phyloP scores from a whole-genome alignment of 331 rosid species.

The Telfairia occidentalis region DNA sequence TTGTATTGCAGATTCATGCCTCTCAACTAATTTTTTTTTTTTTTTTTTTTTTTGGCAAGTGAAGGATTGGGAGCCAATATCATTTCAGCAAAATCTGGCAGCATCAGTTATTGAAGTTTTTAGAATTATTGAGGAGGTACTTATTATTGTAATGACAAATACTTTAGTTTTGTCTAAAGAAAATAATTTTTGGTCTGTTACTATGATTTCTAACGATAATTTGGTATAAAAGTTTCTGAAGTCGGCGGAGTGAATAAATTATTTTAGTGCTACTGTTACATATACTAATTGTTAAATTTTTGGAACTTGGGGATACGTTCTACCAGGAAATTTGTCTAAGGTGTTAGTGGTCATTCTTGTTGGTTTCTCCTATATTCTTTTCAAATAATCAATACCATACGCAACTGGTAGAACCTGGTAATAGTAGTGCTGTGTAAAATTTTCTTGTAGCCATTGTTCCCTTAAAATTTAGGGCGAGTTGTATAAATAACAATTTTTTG shows the following conservation, averaged over 20 bases:
- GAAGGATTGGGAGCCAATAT: constrained; percentile 51
- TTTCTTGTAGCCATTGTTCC: not conserved
- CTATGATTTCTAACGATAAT: not conserved
- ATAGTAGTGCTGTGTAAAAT: not conserved
- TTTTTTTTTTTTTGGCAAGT: constrained; percentile 14
- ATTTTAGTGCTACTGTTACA: not conserved
- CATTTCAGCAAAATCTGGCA: constrained; percentile 42
- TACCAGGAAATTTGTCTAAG: not conserved
- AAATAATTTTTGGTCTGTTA: not conserved
- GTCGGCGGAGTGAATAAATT: not conserved
- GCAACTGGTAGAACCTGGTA: not conserved
- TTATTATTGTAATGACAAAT: not conserved
- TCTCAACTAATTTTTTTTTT: not conserved
- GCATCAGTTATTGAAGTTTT: constrained; percentile 44
- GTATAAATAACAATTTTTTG: no score
- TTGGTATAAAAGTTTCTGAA: not conserved
- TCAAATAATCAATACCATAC: not conserved
- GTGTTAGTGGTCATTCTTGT: not conserved
- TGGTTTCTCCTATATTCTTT: not conserved
- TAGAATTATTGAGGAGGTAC: constrained; percentile 48
- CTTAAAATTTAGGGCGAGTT: no score
- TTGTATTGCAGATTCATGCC: not conserved
- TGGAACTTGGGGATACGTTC: not conserved
- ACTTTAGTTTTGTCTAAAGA: not conserved
- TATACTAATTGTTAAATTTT: not conserved